Base-by-base conservation (phyloP, 1,284 basidiomycete species). In the Boletus albobrunnescens region DNA sequence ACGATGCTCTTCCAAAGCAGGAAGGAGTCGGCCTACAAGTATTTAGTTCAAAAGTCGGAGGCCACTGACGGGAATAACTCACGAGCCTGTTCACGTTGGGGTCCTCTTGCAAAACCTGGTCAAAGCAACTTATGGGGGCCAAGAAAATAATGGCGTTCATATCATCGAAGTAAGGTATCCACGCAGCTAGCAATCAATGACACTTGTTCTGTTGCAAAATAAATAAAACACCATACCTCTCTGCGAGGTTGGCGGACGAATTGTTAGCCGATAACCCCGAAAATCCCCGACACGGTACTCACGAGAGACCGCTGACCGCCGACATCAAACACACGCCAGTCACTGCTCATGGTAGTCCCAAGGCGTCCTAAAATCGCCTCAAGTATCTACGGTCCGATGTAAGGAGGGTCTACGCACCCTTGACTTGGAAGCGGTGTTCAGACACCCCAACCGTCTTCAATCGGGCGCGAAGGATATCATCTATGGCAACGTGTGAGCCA, bases 121-220 rank as follows among this genome's bases (percentile, higher is more conserved):
- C 78, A 57, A 85, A 85, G 56, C 77, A 77, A 28, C 77, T 81
- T 52, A 84, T 74, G 2, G 82, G 79, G 56, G 72, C 69, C 42
- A 74, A 72, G 67, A 85, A 85, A 31, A 84, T 79, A 47, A 84
- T 81, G 24, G 82, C 81, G 49, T 81, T 76, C 41, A 82, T 73
- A 49, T 74, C 72, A 47, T 75, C 72, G 38, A 77, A 78, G 60
- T 66, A 77, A 17, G 75, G 71, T 2, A 54, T 63, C 63, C 66
- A 65, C 4, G 63, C 66, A 27, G 63, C 65, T 65, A 27, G 28
- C 30, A n/a, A 46, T 53, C n/a, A 10, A 30, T 53, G 36, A 44
- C 32, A 14, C 28, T 23, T 22, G n/a, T 40, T 14, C 36, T 40
- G 32, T 36, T 5, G 14, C 3, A n/a, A 32, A 19, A 40, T 22